Evolutionary conservation across 2,329 filamentous ascomycete species (phyloP), one percentile per base, ranked within the genome.

Genomic region (Sarocladium strictum): DNA sequence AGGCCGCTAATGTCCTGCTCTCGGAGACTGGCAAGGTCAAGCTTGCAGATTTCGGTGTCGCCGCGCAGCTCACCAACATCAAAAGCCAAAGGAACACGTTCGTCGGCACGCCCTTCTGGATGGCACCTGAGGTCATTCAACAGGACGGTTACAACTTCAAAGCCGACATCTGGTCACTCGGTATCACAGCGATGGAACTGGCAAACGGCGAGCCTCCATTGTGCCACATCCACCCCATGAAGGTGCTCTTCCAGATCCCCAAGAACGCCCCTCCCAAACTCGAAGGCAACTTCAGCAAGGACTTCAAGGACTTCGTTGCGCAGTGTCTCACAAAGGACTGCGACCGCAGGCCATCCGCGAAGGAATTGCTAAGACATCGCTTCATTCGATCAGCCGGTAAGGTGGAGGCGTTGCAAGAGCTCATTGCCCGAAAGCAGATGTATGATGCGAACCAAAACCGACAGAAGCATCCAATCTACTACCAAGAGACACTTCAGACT

Each of bases 51-150:
- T 99, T 99, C 67, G 94, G 94, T 57, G 94, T 99, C 40, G 94
- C 94, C 7, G 93, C 94, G 27, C 94, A 99, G 69, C 78, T 99
- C 64, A 96, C 90, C 58, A 96, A 97, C 67, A 96, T 97, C 74
- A 97, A 97, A 72, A 97, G 93, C 2, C 91, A 97, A 69, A 85
- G 94, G 54, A 93, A 97, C 71, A 99, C 94, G 0, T 97, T 99
- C 65, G 94, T 99, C 19, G 94, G 94, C 19, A 97, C 93, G 0
- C 94, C 94, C 0, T 96, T 95, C 67, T 96, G 91, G 91, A 96
- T 96, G 91, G 91, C 91, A 1, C 91, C 91, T 1, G 91, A 96
- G 67, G 91, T 96, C 33, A 96, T 96, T 61, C 87, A 95, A 68
- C 90, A 96, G 71, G 84, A 89, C 59, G 82, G 81, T 15, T 85